A percentile compares a stretch with the other conserved stretches of the same genome.
Conservation (phyloP, 2,329 filamentous ascomycete genomes). For the Fusarium siculi region DNA sequence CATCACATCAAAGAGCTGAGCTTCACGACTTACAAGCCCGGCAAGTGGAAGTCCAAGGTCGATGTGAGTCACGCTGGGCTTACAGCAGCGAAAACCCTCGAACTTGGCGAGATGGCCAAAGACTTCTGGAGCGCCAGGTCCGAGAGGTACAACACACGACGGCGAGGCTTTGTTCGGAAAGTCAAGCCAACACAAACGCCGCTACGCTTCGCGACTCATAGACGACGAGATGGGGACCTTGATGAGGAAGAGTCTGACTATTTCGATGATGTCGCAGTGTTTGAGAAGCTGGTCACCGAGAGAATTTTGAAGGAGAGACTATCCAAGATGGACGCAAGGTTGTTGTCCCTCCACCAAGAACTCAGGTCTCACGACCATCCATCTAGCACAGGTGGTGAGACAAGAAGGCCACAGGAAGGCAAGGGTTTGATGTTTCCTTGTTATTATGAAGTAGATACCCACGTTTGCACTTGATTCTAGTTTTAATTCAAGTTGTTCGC, state of each 20-base stretch:
- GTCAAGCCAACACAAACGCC: conserved; percentile 1
- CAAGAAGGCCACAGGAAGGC: not conserved
- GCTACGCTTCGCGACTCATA: conserved; percentile 9
- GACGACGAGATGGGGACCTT: not conserved
- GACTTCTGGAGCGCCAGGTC: conserved; percentile 27
- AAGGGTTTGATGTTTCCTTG: conserved; percentile 16
- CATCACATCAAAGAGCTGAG: not conserved
- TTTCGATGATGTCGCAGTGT: conserved; percentile 6
- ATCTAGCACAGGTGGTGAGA: not conserved
- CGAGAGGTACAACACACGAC: not conserved
- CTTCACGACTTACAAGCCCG: not conserved
- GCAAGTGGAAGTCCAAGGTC: conserved; percentile 3
- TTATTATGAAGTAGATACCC: conserved; percentile 18
- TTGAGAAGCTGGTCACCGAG: not conserved
- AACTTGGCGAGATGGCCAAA: conserved; percentile 20
- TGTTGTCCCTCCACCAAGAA: not conserved
- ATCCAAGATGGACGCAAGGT: not conserved
- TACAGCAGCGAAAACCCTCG: not conserved
- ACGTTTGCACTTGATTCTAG: conserved; percentile 3
- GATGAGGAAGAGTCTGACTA: conserved; percentile 20
- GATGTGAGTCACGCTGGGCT: not conserved
- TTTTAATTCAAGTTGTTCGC: not conserved
- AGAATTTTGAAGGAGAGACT: not conserved
- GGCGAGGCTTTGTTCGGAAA: conserved; percentile 17
- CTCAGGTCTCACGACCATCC: not conserved